Evolutionary conservation across 108 stramenopile genomes (phyloP).

Genomic region (Hondaea fermentalgiana): DNA sequence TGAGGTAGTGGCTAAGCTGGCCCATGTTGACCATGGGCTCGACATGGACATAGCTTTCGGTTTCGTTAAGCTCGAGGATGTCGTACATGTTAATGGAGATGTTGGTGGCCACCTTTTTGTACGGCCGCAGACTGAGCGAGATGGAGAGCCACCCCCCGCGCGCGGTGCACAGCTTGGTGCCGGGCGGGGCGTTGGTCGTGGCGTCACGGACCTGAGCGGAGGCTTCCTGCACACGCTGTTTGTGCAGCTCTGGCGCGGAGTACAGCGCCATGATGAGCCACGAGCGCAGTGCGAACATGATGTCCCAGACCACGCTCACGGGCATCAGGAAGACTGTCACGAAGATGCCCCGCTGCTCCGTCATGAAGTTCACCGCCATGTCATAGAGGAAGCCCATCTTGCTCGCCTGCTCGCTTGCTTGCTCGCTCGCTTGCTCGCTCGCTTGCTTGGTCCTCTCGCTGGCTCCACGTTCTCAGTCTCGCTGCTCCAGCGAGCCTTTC

Average conservation of each 20-base stretch:
- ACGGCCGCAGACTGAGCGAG: background rate
- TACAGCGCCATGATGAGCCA: background rate
- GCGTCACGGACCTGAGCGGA: background rate
- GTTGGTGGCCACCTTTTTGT: background rate
- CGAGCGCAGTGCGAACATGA: background rate
- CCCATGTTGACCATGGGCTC: constrained; percentile 34
- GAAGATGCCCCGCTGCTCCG: constrained; percentile 10
- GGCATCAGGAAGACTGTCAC: constrained; percentile 8
- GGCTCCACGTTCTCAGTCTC: no score
- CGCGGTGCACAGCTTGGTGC: background rate
- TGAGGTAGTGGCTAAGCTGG: background rate
- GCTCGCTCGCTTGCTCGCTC: background rate
- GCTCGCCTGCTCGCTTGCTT: background rate
- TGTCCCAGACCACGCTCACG: background rate
- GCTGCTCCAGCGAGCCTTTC: no score
- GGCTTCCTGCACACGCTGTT: background rate
- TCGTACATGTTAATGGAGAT: background rate
- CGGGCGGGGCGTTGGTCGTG: background rate
- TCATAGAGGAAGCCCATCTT: background rate
- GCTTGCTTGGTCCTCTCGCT: no score
- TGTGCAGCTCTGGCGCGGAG: constrained; percentile 4
- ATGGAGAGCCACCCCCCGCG: background rate
- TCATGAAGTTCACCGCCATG: background rate
- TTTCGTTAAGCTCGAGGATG: constrained; percentile 25
- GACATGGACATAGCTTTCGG: background rate